Percentiles rank a stretch among this genome's conserved stretches.
Evolutionary conservation across 179 eudicot species (phyloP).

Genomic region (Actinidia arguta): DNA sequence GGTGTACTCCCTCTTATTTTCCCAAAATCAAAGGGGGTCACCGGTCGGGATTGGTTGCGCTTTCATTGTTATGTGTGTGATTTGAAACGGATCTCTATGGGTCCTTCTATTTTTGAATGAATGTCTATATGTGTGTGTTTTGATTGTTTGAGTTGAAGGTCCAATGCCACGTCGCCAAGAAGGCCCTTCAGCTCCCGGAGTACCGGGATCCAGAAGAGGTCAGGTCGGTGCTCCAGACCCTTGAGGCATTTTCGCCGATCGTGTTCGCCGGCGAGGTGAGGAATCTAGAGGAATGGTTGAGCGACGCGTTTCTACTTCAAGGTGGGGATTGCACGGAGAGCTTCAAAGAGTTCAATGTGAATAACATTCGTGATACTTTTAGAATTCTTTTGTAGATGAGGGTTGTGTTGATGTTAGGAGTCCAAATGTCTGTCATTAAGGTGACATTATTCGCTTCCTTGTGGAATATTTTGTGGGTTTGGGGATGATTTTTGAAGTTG

Average conservation of each 20-base stretch:
- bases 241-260: constrained; percentile 24
- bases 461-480: too few relatives aligned
- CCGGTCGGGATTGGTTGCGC: too few relatives aligned
- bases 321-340: constrained; percentile 29
- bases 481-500: too few relatives aligned
- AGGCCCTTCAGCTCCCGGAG: constrained; percentile 28
- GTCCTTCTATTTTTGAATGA: too few relatives aligned
- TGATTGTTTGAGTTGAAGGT: too few relatives aligned
- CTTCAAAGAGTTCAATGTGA: constrained; percentile 27
- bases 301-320: constrained; percentile 23
- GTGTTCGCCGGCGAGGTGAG: constrained; percentile 31
- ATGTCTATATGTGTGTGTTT: too few relatives aligned
- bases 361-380: constrained; percentile 27
- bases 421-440: constrained; percentile 27
- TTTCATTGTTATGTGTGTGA: too few relatives aligned
- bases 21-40: too few relatives aligned
- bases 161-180: too few relatives aligned
- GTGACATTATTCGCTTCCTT: not conserved
- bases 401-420: constrained; percentile 29
- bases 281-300: constrained; percentile 23
- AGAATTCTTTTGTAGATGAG: constrained; percentile 24
- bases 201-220: constrained; percentile 21
- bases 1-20: too few relatives aligned
- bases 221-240: constrained; percentile 14
- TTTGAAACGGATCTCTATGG: too few relatives aligned